Conservation (phyloP, 805 yeast species). For the Sugiyamaella floridensis region DNA sequence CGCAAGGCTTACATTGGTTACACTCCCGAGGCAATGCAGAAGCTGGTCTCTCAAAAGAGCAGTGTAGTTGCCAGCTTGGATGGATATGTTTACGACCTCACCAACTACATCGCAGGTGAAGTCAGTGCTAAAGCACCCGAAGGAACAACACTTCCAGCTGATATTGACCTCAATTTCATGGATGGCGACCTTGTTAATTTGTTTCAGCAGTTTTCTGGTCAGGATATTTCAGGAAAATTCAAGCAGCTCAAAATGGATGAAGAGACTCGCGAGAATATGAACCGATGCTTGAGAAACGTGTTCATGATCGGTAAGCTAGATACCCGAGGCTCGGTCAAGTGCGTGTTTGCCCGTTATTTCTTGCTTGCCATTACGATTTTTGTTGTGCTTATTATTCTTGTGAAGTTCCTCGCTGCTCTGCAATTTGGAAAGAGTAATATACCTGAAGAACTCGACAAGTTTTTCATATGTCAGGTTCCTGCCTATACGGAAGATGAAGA, state of each 20-base stretch:
- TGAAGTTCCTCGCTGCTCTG: constrained; percentile 37
- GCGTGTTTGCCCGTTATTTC: constrained; percentile 38
- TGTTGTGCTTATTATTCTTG: constrained; percentile 31
- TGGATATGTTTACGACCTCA: constrained; percentile 35
- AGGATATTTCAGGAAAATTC: constrained; percentile 29
- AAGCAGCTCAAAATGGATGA: constrained; percentile 22
- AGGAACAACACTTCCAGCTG: constrained; percentile 21
- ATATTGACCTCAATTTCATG: constrained; percentile 29
- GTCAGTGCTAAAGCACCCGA: constrained; percentile 27
- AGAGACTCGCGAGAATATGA: constrained; percentile 22
- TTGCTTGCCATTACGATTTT: constrained; percentile 34
- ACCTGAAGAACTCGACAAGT: constrained; percentile 36
- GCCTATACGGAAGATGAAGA: constrained; percentile 56
- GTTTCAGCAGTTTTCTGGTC: constrained; percentile 32
- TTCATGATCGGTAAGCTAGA: constrained; percentile 37
- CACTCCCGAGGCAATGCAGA: constrained; percentile 27
- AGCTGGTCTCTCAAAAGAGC: constrained; percentile 22
- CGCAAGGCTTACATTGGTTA: constrained; percentile 33
- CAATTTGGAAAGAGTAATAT: constrained; percentile 31
- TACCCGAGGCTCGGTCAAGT: constrained; percentile 33
- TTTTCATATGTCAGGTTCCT: constrained; percentile 43
- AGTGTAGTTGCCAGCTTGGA: constrained; percentile 29
- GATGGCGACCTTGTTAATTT: constrained; percentile 25
- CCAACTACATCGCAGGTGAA: constrained; percentile 33
- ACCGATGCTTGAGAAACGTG: constrained; percentile 33